Base-by-base conservation (phyloP, 75 land plant species). In the Gnetum montanum region DNA sequence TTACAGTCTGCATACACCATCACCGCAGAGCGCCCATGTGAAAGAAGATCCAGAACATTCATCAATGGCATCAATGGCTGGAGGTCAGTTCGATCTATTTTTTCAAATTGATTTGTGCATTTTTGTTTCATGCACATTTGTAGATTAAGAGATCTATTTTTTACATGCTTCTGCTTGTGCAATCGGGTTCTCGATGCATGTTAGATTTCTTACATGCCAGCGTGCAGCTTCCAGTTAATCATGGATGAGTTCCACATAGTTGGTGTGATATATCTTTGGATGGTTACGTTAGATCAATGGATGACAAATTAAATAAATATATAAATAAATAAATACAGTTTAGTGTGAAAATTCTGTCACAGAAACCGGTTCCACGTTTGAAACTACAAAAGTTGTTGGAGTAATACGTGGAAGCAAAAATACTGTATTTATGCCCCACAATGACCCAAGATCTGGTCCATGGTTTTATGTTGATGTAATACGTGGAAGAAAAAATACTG, bases 191-290 rank as follows among this genome's bases (percentile, higher is more conserved):
- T n/a, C n/a, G n/a, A n/a, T n/a, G n/a, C n/a, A n/a, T n/a, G n/a
- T n/a, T n/a, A n/a, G n/a, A n/a, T n/a, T n/a, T n/a, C n/a, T n/a
- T n/a, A n/a, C 61, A 46, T 74, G 76, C 61, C 70, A 91, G 97
- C 73, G 66, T 78, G 77, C 80, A 80, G 83, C 43, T 70, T 35
- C 83, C 96, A 44, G 98, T 94, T 33, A 94, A 94, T 62, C 82
- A 96, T 70, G 98, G 98, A 48, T 94, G 98, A 96, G 98, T 86
- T 34, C 98, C 98, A 13, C 78, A 80, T 7, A 73, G 78, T 45
- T 80, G 96, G 91, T 68, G 71, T 29, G 75, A 90, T 56, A 74
- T 75, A 38, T 44, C 56, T 51, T 34, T 51, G 22, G 31, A 69
- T n/a, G n/a, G n/a, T n/a, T n/a, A n/a, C n/a, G n/a, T n/a, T 35